Evolutionary conservation across 2,329 filamentous ascomycete species (phyloP).

Genomic region (Amesomyces nigricolor): DNA sequence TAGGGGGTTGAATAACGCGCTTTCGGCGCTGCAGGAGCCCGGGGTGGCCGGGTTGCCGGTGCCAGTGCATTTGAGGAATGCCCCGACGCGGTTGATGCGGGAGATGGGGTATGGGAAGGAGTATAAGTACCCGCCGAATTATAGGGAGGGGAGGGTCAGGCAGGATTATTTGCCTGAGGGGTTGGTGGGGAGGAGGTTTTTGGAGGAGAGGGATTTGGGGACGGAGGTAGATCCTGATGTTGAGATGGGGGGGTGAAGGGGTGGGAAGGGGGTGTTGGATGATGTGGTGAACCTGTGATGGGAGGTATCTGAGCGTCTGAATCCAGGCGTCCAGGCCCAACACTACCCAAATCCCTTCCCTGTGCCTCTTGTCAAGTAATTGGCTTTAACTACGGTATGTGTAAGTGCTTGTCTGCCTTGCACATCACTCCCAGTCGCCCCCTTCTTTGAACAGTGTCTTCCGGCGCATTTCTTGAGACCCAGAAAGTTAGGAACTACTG

Average conservation of each 20-base stretch:
- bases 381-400: no score
- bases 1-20: slow-evolving; percentile 72
- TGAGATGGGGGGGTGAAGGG: slow-evolving; percentile 31
- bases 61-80: slow-evolving; percentile 83
- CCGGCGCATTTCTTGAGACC: no score
- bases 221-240: slow-evolving; percentile 69
- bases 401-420: no score
- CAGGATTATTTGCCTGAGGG: slow-evolving; percentile 88
- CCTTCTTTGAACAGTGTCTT: no score
- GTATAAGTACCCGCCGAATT: slow-evolving; percentile 97
- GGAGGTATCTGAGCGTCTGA: no score
- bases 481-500: no score
- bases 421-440: no score
- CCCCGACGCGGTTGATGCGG: slow-evolving; percentile 87
- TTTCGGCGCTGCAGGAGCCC: slow-evolving; percentile 72
- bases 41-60: slow-evolving; percentile 77
- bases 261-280: not conserved
- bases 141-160: slow-evolving; percentile 69
- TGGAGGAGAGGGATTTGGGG: slow-evolving; percentile 77
- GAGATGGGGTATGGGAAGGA: slow-evolving; percentile 84
- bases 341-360: no score
- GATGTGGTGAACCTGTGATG: not conserved
- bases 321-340: no score
- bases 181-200: slow-evolving; percentile 63
- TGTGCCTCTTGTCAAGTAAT: no score